A percentile compares a stretch with the other conserved stretches of the same genome.
Evolutionary conservation across 1,139 yeast genomes (phyloP).

Genomic region (Zygotorulaspora mrakii): DNA sequence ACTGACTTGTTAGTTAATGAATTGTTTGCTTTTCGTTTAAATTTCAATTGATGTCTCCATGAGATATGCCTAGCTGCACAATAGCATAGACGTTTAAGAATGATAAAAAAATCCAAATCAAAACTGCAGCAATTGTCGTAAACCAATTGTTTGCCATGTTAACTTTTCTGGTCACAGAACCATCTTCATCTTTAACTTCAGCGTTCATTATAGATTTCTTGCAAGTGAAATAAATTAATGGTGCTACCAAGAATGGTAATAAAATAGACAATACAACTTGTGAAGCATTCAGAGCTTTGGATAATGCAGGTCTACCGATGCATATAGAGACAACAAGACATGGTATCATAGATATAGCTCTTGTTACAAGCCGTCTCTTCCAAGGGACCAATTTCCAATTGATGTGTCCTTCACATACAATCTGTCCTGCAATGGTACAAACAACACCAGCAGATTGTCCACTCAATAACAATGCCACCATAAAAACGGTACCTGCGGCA

Average conservation of each 20-base stretch:
- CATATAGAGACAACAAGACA: conserved; percentile 53
- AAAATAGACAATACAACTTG: conserved; percentile 72
- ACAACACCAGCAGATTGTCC: conserved; percentile 86
- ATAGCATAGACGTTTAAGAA: conserved; percentile 67
- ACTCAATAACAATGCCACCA: conserved; percentile 67
- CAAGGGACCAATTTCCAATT: conserved; percentile 75
- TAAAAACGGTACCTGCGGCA: conserved; percentile 71
- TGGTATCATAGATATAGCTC: conserved; percentile 69
- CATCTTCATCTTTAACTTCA: conserved; percentile 35
- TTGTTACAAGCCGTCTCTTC: conserved; percentile 67
- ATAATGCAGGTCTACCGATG: conserved; percentile 63
- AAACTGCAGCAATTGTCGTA: conserved; percentile 44
- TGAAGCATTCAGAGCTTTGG: conserved; percentile 64
- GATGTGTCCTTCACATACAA: conserved; percentile 78
- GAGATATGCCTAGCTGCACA: conserved; percentile 43
- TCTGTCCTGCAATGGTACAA: conserved; percentile 84
- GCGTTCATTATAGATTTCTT: conserved; percentile 59
- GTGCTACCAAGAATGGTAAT: conserved; percentile 72
- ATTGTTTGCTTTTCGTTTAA: no score
- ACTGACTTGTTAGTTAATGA: no score
- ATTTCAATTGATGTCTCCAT: conserved; percentile 25
- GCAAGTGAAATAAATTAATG: conserved; percentile 71
- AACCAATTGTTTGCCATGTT: conserved; percentile 63
- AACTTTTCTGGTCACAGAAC: conserved; percentile 33
- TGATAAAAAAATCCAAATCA: conserved; percentile 63